Conservation (phyloP, 345 rosid species). For the Garcia nutans region DNA sequence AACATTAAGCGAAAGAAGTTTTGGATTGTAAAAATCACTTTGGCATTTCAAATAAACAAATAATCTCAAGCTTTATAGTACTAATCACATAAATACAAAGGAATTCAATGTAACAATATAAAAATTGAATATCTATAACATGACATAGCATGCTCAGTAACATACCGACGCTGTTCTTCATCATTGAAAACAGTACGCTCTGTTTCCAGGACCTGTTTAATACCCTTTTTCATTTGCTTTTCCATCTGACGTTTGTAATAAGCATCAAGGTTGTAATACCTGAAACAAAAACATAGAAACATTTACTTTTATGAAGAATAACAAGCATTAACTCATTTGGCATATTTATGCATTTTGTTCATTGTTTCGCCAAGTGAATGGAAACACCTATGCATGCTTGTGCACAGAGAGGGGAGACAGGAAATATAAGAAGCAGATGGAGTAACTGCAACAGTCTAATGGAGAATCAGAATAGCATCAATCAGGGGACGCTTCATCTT, state of each 20-base stretch:
- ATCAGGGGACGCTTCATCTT: not conserved
- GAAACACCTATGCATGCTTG: not conserved
- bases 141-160: not conserved
- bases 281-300: constrained; percentile 27
- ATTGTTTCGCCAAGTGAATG: not conserved
- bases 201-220: constrained; percentile 50
- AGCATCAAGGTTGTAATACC: constrained; percentile 89
- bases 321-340: not conserved
- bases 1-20: no score
- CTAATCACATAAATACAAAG: no score
- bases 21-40: no score
- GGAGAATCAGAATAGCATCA: not conserved
- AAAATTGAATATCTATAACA: not conserved
- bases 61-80: no score
- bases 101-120: no score
- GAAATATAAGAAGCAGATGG: not conserved
- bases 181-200: constrained; percentile 94
- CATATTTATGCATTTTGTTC: not conserved
- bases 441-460: not conserved
- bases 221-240: constrained; percentile 65
- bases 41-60: no score
- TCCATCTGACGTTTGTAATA: constrained; percentile 68
- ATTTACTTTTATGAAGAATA: not conserved
- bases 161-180: constrained; percentile 91
- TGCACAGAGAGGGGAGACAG: not conserved